These are phyloP conservation scores for Lignosus rhinocerotis DNA, from an alignment of 1,284 basidiomycete species.

Conservation along the genomic window DNA sequence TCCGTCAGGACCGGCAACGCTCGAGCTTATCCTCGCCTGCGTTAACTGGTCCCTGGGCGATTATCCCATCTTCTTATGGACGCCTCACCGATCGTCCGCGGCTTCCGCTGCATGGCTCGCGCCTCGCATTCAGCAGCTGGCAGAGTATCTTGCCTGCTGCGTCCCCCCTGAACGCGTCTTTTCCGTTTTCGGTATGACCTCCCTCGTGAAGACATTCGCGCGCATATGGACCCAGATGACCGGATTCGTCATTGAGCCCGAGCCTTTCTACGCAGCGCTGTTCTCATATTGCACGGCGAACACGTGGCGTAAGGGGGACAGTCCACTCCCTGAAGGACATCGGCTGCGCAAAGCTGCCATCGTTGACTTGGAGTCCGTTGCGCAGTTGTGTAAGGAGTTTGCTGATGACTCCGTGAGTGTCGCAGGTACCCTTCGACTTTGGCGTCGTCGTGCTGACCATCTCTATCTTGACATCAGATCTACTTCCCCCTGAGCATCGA, in stretches of 20 bases:
- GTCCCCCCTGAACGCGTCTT: constrained; percentile 47
- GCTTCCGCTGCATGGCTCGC: constrained; percentile 37
- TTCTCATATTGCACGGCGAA: constrained; percentile 41
- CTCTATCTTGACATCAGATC: constrained; percentile 27
- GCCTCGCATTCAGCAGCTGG: constrained; percentile 38
- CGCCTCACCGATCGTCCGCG: constrained; percentile 33
- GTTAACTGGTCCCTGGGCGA: constrained; percentile 44
- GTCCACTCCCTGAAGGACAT: constrained; percentile 32
- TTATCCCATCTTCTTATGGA: constrained; percentile 56
- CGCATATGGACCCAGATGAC: constrained; percentile 40
- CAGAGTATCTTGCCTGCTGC: constrained; percentile 37
- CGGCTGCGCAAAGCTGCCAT: constrained; percentile 35
- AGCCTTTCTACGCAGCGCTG: constrained; percentile 47
- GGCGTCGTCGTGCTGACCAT: constrained; percentile 2
- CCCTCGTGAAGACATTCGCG: constrained; percentile 40
- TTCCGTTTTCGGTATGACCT: constrained; percentile 45
- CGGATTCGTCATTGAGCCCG: constrained; percentile 33
- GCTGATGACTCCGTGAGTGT: constrained; percentile 44
- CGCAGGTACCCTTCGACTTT: background rate
- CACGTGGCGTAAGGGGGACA: constrained; percentile 33
- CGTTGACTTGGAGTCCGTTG: constrained; percentile 38
- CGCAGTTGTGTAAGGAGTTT: constrained; percentile 48
- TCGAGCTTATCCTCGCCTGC: constrained; percentile 52
- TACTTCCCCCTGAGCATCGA: constrained; percentile 41
- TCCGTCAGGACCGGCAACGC: constrained; percentile 32